phyloP scores from a whole-genome alignment of 1,284 basidiomycete species.

The Cystobasidiaceae sp. region DNA sequence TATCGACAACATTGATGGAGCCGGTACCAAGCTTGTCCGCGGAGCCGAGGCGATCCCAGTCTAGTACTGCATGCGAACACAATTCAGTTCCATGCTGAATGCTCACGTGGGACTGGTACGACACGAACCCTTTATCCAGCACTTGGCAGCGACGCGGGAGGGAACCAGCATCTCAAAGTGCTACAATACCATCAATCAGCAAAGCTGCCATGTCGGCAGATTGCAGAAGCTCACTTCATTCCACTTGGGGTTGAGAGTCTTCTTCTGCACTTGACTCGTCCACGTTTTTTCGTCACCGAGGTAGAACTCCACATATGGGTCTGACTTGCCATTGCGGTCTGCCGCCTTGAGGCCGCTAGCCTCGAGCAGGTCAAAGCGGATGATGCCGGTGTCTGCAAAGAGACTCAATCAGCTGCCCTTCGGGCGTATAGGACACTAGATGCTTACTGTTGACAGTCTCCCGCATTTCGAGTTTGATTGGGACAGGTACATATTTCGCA shows the following conservation, averaged over 20 bases:
- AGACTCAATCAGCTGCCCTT: neutral
- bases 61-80: neutral
- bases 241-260: constrained; percentile 51
- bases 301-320: constrained; percentile 76
- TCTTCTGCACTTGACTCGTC: constrained; percentile 86
- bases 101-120: constrained; percentile 45
- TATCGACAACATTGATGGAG: constrained; percentile 62
- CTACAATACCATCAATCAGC: too few species aligned
- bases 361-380: constrained; percentile 74
- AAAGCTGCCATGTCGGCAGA: neutral
- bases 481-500: constrained; percentile 82
- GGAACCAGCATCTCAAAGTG: constrained; percentile 65
- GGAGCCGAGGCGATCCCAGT: constrained; percentile 54
- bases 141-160: constrained; percentile 73
- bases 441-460: constrained; percentile 86
- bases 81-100: too few species aligned
- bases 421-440: neutral
- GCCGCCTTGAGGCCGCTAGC: constrained; percentile 72
- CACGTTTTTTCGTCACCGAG: constrained; percentile 75
- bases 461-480: constrained; percentile 74
- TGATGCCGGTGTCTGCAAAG: constrained; percentile 73
- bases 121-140: constrained; percentile 88
- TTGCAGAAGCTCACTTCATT: constrained; percentile 33
- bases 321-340: constrained; percentile 72
- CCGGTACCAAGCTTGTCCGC: constrained; percentile 74